A percentile compares a stretch with the other conserved stretches of the same genome.
phyloP scores from a whole-genome alignment of 2,329 filamentous ascomycete species.

The Alternaria burnsii region DNA sequence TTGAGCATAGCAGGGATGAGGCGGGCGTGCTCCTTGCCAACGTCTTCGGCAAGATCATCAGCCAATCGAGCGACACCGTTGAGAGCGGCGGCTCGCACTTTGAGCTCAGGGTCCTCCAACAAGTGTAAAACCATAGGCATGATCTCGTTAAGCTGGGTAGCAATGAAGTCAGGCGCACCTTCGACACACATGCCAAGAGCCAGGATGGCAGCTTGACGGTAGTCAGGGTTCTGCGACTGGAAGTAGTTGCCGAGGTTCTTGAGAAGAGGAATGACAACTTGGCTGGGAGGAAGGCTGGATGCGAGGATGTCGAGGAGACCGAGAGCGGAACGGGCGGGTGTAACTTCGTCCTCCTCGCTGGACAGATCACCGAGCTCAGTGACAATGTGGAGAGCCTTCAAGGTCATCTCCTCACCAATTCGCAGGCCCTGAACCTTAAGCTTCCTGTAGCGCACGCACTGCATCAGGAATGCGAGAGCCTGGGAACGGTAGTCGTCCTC shows the following conservation, averaged over 20 bases:
- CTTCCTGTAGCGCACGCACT: slow-evolving; percentile 89
- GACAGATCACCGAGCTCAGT: slow-evolving; percentile 82
- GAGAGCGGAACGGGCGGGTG: slow-evolving; percentile 84
- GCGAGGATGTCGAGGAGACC: slow-evolving; percentile 89
- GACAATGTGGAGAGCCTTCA: slow-evolving; percentile 86
- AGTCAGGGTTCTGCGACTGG: slow-evolving; percentile 74
- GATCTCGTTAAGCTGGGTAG: slow-evolving; percentile 86
- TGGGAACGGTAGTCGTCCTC: slow-evolving; percentile 89
- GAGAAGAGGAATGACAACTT: slow-evolving; percentile 91
- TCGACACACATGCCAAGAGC: slow-evolving; percentile 94
- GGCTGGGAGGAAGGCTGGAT: slow-evolving; percentile 86
- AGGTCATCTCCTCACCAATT: slow-evolving; percentile 85
- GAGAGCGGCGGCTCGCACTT: slow-evolving; percentile 86
- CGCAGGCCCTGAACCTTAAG: slow-evolving; percentile 93
- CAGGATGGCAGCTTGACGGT: slow-evolving; percentile 88
- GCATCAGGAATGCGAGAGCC: slow-evolving; percentile 91
- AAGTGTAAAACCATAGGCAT: slow-evolving; percentile 85
- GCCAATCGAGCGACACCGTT: slow-evolving; percentile 89
- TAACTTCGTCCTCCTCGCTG: slow-evolving; percentile 81
- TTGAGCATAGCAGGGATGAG: slow-evolving; percentile 85
- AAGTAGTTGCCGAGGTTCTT: slow-evolving; percentile 87
- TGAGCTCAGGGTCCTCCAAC: slow-evolving; percentile 81
- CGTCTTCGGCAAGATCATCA: slow-evolving; percentile 91
- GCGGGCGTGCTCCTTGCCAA: slow-evolving; percentile 82
- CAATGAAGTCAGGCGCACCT: slow-evolving; percentile 96